A percentile compares a stretch with the other conserved stretches of the same genome.
Evolutionary conservation across 306 rosid species (phyloP).

Genomic region (Vicia villosa): DNA sequence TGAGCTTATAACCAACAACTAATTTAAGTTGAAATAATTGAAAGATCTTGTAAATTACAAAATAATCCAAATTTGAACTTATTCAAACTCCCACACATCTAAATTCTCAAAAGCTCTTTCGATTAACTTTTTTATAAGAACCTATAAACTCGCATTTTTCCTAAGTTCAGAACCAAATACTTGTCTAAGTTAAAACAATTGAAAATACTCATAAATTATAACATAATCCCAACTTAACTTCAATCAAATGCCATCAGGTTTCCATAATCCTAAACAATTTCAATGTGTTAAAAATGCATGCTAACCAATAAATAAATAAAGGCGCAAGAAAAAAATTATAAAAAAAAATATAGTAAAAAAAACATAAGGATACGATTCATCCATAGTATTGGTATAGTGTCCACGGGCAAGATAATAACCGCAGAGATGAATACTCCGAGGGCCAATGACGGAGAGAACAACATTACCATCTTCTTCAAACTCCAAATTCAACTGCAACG

Average conservation of each 20-base stretch:
- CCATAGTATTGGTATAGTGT: slow-evolving; percentile 26
- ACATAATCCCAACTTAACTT: background rate
- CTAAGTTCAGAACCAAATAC: background rate
- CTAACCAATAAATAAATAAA: background rate
- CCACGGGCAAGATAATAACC: slow-evolving; percentile 57
- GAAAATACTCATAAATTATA: background rate
- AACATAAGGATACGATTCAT: slow-evolving; percentile 69
- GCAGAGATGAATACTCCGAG: slow-evolving; percentile 81
- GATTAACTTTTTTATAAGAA: background rate
- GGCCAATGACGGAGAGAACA: slow-evolving; percentile 85
- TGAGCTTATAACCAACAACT: background rate
- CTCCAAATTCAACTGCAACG: slow-evolving; percentile 80
- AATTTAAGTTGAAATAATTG: background rate
- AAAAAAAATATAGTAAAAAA: background rate
- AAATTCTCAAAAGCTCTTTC: background rate
- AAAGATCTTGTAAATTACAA: background rate
- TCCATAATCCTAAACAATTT: background rate
- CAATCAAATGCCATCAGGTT: background rate
- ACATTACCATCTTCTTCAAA: slow-evolving; percentile 75
- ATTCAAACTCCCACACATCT: background rate
- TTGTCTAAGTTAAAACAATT: background rate
- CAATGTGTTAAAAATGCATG: background rate
- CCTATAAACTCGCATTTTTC: background rate
- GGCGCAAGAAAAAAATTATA: background rate
- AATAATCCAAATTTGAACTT: background rate